These are phyloP conservation scores for Cucurbita moschata DNA, from an alignment of 306 rosid genomes.

Conservation along the genomic window DNA sequence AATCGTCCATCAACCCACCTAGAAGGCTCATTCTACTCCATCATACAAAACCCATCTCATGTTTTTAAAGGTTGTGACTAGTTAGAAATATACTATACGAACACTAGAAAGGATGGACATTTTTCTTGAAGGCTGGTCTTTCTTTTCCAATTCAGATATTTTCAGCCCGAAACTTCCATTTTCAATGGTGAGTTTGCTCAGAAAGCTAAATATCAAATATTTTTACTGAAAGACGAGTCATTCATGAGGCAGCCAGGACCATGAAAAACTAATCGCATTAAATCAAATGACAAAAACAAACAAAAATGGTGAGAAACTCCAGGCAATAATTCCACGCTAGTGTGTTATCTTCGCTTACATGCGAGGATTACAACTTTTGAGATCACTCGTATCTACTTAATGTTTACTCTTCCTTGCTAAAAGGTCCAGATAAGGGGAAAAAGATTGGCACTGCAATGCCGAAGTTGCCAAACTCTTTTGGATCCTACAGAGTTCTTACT, in stretches of 20 bases:
- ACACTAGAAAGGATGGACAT: background rate
- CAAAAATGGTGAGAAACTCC: background rate
- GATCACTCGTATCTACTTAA: background rate
- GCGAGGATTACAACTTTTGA: slow-evolving; percentile 1
- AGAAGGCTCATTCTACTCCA: background rate
- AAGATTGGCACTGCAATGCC: background rate
- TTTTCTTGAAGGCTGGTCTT: background rate
- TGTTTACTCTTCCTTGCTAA: background rate
- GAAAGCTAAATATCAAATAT: background rate
- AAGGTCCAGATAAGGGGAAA: background rate
- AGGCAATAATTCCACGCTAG: background rate
- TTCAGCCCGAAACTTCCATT: background rate
- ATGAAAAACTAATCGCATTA: background rate
- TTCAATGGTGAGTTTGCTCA: background rate
- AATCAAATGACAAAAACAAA: background rate
- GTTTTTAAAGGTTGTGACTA: background rate
- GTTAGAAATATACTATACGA: background rate
- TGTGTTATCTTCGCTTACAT: background rate
- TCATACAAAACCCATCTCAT: background rate
- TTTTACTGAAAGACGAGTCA: background rate
- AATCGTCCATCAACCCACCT: background rate
- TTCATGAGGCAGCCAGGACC: background rate
- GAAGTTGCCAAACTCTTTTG: slow-evolving; percentile 3
- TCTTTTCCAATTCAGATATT: background rate
- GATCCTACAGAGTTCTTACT: slow-evolving; percentile 14